Percentiles rank a stretch among this genome's conserved stretches.
Conservation (phyloP, 148 eudicot species). For the Fagopyrum esculentum region DNA sequence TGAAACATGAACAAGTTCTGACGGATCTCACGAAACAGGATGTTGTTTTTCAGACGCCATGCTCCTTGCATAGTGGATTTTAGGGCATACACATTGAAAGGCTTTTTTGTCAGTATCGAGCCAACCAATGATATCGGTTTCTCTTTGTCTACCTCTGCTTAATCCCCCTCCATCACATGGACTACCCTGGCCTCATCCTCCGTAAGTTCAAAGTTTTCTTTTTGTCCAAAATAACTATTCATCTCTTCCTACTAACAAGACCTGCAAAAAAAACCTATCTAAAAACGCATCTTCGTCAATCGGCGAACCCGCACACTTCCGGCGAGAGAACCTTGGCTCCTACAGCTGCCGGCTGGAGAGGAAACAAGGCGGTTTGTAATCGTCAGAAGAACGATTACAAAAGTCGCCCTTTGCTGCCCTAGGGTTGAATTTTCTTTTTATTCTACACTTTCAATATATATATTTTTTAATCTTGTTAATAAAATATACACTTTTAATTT, state of each 20-base stretch:
- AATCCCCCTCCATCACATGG: too few relatives aligned
- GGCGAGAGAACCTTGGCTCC: not conserved
- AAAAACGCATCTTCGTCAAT: too few relatives aligned
- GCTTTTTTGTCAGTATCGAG: not conserved
- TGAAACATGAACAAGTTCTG: not conserved
- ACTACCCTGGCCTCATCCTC: not conserved
- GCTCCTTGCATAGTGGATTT: slow-evolving; percentile 7
- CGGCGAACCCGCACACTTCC: not conserved
- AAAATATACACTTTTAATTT: too few relatives aligned
- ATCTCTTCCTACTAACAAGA: not conserved
- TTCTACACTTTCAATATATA: too few relatives aligned
- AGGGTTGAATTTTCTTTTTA: too few relatives aligned
- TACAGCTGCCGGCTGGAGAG: not conserved
- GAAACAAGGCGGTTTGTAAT: not conserved
- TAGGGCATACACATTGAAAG: not conserved
- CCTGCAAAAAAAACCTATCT: not conserved
- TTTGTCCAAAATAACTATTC: too few relatives aligned
- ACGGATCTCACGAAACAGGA: not conserved
- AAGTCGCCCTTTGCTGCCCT: too few relatives aligned
- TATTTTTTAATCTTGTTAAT: too few relatives aligned
- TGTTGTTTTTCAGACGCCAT: not conserved
- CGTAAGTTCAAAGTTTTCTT: not conserved
- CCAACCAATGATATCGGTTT: not conserved
- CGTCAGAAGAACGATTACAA: too few relatives aligned
- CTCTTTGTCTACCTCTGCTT: not conserved